phyloP scores from a whole-genome alignment of 2,329 filamentous ascomycete species.

The Venturia carpophila region DNA sequence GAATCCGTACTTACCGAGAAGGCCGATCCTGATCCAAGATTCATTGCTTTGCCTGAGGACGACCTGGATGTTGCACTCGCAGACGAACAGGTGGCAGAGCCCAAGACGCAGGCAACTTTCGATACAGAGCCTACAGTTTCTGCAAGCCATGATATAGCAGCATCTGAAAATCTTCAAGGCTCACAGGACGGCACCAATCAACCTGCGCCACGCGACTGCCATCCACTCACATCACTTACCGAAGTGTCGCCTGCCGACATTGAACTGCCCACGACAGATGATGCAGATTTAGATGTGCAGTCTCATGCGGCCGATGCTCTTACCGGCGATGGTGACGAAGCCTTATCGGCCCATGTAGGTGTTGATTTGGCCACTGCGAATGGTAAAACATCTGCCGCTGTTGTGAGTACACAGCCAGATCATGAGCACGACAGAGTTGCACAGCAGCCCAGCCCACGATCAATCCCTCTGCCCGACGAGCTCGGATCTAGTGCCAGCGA shows the following conservation, averaged over 20 bases:
- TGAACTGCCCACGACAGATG: slow-evolving; percentile 16
- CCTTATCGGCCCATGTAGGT: not conserved
- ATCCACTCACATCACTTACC: not conserved
- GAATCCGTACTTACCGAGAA: not conserved
- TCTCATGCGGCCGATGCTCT: not conserved
- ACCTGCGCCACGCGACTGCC: slow-evolving; percentile 8
- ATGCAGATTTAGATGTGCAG: slow-evolving; percentile 8
- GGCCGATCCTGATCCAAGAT: not conserved
- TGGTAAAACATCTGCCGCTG: not conserved
- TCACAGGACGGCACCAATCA: slow-evolving; percentile 13
- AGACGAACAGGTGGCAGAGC: slow-evolving; percentile 1
- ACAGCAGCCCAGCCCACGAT: not conserved
- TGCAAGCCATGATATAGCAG: not conserved
- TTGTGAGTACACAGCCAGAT: not conserved
- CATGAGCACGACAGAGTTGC: not conserved
- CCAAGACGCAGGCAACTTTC: not conserved
- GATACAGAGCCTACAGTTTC: not conserved
- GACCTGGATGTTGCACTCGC: not conserved
- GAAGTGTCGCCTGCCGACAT: slow-evolving; percentile 11
- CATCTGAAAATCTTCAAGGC: not conserved
- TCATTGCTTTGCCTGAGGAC: not conserved
- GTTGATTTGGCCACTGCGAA: not conserved
- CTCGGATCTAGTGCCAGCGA: not conserved
- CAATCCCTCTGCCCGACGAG: slow-evolving; percentile 10
- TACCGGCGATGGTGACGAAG: slow-evolving; percentile 2